phyloP scores from a whole-genome alignment of 768 basidiomycete genomes.

The Agrocybe chaxingu region DNA sequence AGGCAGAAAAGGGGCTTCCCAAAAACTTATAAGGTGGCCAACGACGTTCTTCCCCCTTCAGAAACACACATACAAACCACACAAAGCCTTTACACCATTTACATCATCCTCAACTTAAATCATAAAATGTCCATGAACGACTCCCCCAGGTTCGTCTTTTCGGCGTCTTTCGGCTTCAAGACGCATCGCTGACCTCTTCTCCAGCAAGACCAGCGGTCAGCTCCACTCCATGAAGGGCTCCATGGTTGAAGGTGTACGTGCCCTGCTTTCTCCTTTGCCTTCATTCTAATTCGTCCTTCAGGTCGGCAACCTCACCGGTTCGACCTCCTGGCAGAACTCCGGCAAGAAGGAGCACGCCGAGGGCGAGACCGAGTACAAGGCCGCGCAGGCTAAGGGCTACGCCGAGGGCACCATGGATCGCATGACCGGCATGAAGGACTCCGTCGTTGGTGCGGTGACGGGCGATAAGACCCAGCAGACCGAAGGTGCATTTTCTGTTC shows the following conservation, averaged over 20 bases:
- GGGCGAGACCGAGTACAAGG: slow-evolving; percentile 41
- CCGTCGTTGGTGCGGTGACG: slow-evolving; percentile 38
- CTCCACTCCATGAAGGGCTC: slow-evolving; percentile 35
- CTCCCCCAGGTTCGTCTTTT: too few relatives aligned
- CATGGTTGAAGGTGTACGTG: slow-evolving; percentile 19
- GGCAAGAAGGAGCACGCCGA: slow-evolving; percentile 42
- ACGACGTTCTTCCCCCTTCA: too few relatives aligned
- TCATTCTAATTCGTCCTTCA: too few relatives aligned
- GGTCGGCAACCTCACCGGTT: slow-evolving; percentile 37
- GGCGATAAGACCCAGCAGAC: slow-evolving; percentile 42
- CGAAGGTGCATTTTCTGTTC: slow-evolving; percentile 22
- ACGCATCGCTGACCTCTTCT: too few relatives aligned
- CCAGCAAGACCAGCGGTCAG: slow-evolving; percentile 36
- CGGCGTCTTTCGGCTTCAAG: too few relatives aligned
- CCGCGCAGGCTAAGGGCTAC: slow-evolving; percentile 42
- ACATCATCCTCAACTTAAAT: too few relatives aligned
- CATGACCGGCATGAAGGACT: slow-evolving; percentile 39
- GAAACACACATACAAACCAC: too few relatives aligned
- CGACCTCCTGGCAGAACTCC: slow-evolving; percentile 31
- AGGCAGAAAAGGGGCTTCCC: too few relatives aligned
- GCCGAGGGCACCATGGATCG: slow-evolving; percentile 43
- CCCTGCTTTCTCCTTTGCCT: too few relatives aligned
- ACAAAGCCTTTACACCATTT: too few relatives aligned
- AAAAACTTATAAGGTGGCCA: too few relatives aligned
- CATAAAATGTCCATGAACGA: too few relatives aligned